Evolutionary conservation across 148 eudicot species (phyloP).

Genomic region (Vaccinium myrtillus): DNA sequence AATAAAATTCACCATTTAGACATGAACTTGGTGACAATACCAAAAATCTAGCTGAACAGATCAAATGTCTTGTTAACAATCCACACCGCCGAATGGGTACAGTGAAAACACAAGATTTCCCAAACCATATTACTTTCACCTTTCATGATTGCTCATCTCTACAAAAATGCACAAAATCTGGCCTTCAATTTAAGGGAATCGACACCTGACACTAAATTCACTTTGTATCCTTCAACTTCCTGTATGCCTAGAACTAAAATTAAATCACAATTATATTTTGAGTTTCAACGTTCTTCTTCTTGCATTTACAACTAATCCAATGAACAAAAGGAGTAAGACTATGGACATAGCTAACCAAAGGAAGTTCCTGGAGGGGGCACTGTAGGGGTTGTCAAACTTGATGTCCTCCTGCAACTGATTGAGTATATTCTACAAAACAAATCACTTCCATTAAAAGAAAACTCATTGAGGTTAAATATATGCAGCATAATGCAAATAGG

Average conservation of each 20-base stretch:
- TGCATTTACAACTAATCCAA: constrained; percentile 7
- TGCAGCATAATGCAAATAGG: neutral
- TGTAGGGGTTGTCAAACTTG: constrained; percentile 25
- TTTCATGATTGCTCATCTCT: constrained; percentile 4
- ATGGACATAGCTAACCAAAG: constrained; percentile 23
- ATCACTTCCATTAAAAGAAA: neutral
- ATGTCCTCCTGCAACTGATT: constrained; percentile 46
- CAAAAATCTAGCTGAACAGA: neutral
- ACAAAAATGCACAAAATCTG: constrained; percentile 23
- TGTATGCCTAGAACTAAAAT: neutral
- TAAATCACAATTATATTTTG: constrained; percentile 9
- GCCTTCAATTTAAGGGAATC: constrained; percentile 1
- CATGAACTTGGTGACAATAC: neutral
- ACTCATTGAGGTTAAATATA: neutral
- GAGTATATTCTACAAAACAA: constrained; percentile 3
- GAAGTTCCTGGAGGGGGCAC: constrained; percentile 38
- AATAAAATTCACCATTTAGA: neutral
- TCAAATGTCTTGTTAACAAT: neutral
- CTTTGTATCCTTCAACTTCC: neutral
- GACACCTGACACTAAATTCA: neutral
- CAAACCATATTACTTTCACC: neutral
- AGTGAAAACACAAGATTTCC: neutral
- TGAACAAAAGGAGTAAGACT: constrained; percentile 11
- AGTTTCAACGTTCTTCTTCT: constrained; percentile 12
- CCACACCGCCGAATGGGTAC: neutral